Conservation (phyloP, 805 yeast species). For the Spathaspora boniae region DNA sequence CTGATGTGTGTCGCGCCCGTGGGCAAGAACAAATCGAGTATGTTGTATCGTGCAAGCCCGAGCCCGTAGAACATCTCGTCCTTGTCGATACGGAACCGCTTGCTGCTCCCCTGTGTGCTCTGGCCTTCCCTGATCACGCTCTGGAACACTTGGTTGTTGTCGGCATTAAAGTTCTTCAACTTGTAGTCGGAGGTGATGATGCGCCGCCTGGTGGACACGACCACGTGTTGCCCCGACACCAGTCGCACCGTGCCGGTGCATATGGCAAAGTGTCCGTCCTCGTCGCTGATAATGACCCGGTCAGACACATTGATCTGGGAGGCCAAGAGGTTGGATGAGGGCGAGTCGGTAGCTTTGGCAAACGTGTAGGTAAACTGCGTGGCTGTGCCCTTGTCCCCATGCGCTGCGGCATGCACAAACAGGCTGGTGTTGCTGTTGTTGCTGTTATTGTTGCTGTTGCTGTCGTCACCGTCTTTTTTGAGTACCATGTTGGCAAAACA, state of each 20-base stretch:
- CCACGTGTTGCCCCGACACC: conserved; percentile 41
- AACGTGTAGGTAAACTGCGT: conserved; percentile 49
- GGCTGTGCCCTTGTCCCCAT: conserved; percentile 2
- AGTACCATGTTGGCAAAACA: conserved; percentile 50
- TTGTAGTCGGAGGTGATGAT: conserved; percentile 42
- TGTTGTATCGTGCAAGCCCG: conserved; percentile 71
- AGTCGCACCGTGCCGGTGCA: conserved; percentile 56
- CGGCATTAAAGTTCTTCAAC: conserved; percentile 39
- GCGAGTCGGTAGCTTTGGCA: conserved; percentile 26
- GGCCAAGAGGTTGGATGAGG: conserved; percentile 16
- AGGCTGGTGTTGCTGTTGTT: conserved; percentile 1
- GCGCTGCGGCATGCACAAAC: conserved; percentile 2
- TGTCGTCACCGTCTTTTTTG: conserved; percentile 22
- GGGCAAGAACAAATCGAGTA: conserved; percentile 61
- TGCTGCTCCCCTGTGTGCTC: conserved; percentile 9
- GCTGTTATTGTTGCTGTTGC: too few relatives aligned
- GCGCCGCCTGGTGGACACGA: conserved; percentile 52
- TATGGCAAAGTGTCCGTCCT: conserved; percentile 70
- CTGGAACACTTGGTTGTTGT: conserved; percentile 47
- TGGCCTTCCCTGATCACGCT: conserved; percentile 35
- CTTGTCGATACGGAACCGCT: conserved; percentile 65
- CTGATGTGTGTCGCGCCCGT: conserved; percentile 46
- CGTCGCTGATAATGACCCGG: conserved; percentile 73
- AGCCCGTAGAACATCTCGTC: conserved; percentile 76
- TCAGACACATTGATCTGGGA: conserved; percentile 59